Conservation (phyloP, 257 asterid species). For the Cinchona pubescens region DNA sequence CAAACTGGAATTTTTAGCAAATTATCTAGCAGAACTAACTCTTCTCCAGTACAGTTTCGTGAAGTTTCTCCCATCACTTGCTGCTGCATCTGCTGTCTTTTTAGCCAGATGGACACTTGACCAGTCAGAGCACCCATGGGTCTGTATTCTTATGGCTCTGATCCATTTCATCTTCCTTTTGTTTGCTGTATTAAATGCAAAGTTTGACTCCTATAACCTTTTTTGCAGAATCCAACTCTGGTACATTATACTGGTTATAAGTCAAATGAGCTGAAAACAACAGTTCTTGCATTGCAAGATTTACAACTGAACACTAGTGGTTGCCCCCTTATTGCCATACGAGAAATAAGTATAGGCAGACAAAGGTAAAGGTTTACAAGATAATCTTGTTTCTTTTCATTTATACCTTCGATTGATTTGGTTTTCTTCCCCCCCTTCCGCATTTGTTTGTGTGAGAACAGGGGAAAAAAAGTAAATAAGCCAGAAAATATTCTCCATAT, state of each 20-base stretch:
- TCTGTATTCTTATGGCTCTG: conserved; percentile 32
- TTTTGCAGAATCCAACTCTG: conserved; percentile 78
- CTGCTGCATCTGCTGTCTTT: conserved; percentile 93
- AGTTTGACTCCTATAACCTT: conserved; percentile 9
- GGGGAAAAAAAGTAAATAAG: not conserved
- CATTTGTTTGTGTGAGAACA: not conserved
- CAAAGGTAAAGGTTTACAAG: conserved; percentile 47
- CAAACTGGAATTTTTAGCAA: conserved; percentile 89
- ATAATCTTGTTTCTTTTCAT: not conserved
- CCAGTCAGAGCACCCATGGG: conserved; percentile 97
- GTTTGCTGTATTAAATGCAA: not conserved
- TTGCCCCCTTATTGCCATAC: conserved; percentile 53
- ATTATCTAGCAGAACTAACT: conserved; percentile 84
- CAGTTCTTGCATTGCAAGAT: conserved; percentile 64
- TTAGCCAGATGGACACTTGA: conserved; percentile 97
- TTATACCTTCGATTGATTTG: not conserved
- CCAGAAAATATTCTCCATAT: not conserved
- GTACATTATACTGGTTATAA: conserved; percentile 75
- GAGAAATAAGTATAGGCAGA: conserved; percentile 81
- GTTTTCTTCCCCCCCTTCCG: not conserved
- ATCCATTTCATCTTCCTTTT: conserved; percentile 3
- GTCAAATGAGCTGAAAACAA: conserved; percentile 47
- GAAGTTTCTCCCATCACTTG: conserved; percentile 75
- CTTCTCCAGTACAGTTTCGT: conserved; percentile 76
- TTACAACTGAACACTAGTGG: conserved; percentile 57